Evolutionary conservation across 148 eudicot species (phyloP), one percentile per base, ranked within the genome.

Genomic region (Rhododendron mucronatum): DNA sequence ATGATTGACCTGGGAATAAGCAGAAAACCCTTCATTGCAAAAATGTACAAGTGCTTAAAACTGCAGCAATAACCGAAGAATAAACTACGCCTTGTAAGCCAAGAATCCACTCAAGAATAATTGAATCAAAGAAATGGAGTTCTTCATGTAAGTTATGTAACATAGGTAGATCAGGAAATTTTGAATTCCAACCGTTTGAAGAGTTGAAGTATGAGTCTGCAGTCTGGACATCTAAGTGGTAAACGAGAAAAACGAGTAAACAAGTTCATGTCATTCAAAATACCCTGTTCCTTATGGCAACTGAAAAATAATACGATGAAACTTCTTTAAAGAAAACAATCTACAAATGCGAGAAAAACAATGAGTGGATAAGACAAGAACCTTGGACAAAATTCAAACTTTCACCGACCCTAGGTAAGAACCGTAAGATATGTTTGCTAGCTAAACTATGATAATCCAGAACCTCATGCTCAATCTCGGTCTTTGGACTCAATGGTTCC

Each of bases 1-100:
- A 83, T 90, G 86, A 88, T 89, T 92, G 87, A 97, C 94, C 98
- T 97, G 92, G 37, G 63, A 89, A 89, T 26, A 82, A 81, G 47
- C 61, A 59, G 53, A 57, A 10, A 67, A 80, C 18, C 83, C 26
- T 20, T 82, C 4, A 82, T 55, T 30, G 44, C 74, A 86, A n/a
- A 18, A 7, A 12, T 48, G 41, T 10, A 28, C 39, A 26, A 41
- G 59, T 45, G 67, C 67, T 50, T 74, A 73, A 63, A 84, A 84
- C 20, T 73, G 23, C 33, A 30, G 18, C 41, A 84, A 33, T 26
- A 45, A 23, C 63, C 21, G 2, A 55, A 82, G 30, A 82, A 26
- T 21, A 78, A 78, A 47, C n/a, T 45, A 78, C 8, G 81, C 81
- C 50, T 44, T 2, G 30, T 44, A 41, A 78, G 81, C 47, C 80